phyloP scores from a whole-genome alignment of 2,329 filamentous ascomycete species.

The Dryadomyces sulphureus region DNA sequence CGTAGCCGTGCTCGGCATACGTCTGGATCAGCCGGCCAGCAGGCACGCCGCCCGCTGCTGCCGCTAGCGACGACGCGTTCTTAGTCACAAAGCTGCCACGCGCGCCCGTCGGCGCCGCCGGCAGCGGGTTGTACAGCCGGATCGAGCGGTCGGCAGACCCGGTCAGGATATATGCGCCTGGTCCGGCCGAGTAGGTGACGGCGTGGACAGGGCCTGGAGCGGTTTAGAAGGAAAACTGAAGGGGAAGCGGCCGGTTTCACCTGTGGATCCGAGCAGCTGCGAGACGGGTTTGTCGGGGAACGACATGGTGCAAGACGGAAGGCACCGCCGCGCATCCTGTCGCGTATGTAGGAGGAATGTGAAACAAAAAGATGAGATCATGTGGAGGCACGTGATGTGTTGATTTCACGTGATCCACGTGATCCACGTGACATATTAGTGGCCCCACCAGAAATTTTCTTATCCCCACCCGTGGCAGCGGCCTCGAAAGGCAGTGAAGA shows the following conservation, averaged over 20 bases:
- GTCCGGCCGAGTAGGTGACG: constrained; percentile 55
- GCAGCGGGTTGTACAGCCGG: constrained; percentile 68
- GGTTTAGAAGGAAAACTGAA: neutral
- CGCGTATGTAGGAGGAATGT: no score
- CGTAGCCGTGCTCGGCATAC: constrained; percentile 83
- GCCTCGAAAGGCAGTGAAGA: no score
- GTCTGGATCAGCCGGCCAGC: constrained; percentile 58
- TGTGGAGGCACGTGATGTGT: no score
- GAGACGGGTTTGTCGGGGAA: constrained; percentile 35
- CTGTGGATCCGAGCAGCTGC: constrained; percentile 43
- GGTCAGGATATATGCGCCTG: constrained; percentile 67
- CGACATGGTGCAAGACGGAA: constrained; percentile 21
- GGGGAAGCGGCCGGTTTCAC: constrained; percentile 20
- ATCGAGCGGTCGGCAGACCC: constrained; percentile 75
- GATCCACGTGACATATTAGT: neutral
- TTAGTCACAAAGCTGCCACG: constrained; percentile 7
- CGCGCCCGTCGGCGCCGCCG: constrained; percentile 17
- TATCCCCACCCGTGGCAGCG: constrained; percentile 6
- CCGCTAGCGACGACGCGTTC: constrained; percentile 17
- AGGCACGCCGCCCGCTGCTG: constrained; percentile 10
- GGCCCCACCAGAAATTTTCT: constrained; percentile 8
- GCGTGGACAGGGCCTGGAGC: constrained; percentile 56
- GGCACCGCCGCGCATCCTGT: no score
- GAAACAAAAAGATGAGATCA: neutral
- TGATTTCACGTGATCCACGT: neutral